Evolutionary conservation across 2,329 filamentous ascomycete genomes (phyloP), one percentile per base, ranked within the genome.

Genomic region (Verticillium nonalfalfae): DNA sequence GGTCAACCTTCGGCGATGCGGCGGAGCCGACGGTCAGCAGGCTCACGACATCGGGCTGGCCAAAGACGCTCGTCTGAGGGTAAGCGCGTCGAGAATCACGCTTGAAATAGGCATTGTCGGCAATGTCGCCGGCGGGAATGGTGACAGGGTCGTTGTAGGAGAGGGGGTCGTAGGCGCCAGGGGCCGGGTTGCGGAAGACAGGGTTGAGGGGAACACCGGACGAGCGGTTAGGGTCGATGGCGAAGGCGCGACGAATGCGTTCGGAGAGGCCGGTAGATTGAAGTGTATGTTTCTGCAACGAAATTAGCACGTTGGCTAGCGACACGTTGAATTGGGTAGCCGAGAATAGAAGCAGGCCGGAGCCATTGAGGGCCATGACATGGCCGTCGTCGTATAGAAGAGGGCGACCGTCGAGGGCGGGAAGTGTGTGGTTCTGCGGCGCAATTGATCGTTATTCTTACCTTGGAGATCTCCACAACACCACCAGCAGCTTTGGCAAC

Each of bases 91-190:
- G 90, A 64, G 81, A 76, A 73, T 99, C 95, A 71, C 95, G 93
- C 83, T 96, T 96, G 92, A 93, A 99, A 81, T 97, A 96, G 40
- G 92, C 87, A 79, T 96, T 96, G 75, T 94, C 91, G 70, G 92
- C 92, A 69, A 96, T 88, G 74, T 96, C 92, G 67, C 84, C 91
- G 2, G 92, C 90, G n/a, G 92, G 92, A 0, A 89, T 63, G 14
- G 91, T 96, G 63, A 94, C 90, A 26, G 91, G 90, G 74, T 96
- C 92, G 74, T 90, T 86, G 79, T 94, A 95, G 63, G 76, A 76
- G 61, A 84, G 78, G 39, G 91, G 90, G 70, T 91, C 87, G 70
- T 86, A 80, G 67, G 80, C 82, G 66, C 90, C 92, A 10, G 90
- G 95, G 58, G 93, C 78, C 63, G 95, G 95, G 78, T 91, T 89